Percentiles rank a stretch among this genome's conserved stretches.
Evolutionary conservation across 2,329 filamentous ascomycete species (phyloP).

Genomic region (Sclerotinia subarctica): DNA sequence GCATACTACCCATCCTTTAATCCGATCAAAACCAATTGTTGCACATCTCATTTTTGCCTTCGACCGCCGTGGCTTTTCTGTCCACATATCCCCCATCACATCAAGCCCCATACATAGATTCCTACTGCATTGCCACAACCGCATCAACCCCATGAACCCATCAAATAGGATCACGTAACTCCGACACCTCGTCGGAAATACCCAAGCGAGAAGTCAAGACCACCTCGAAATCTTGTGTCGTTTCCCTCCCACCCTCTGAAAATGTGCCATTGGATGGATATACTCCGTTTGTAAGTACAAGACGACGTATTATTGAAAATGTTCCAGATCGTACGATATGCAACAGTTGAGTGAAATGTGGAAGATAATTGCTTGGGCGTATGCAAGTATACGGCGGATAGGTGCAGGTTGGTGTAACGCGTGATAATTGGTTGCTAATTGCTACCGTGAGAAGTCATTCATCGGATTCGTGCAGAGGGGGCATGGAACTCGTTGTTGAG

Average conservation of each 20-base stretch:
- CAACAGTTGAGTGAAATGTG: background rate
- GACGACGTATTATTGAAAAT: background rate
- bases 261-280: background rate
- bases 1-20: background rate
- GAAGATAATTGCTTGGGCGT: background rate
- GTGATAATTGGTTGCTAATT: background rate
- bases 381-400: constrained; percentile 3
- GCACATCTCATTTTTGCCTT: background rate
- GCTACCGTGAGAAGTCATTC: background rate
- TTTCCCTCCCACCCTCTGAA: background rate
- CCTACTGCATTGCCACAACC: background rate
- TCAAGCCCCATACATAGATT: too few relatives aligned
- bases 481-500: background rate
- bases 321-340: constrained; percentile 11
- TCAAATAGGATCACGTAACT: background rate
- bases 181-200: background rate
- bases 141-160: background rate
- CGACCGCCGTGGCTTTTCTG: background rate
- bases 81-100: background rate
- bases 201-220: background rate
- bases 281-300: background rate
- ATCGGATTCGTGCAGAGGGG: background rate
- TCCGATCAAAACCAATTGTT: background rate
- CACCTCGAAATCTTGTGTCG: background rate
- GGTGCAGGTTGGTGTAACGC: background rate